Evolutionary conservation across 176 grass and related monocot genomes (phyloP).

Genomic region (Hyparrhenia diplandra): DNA sequence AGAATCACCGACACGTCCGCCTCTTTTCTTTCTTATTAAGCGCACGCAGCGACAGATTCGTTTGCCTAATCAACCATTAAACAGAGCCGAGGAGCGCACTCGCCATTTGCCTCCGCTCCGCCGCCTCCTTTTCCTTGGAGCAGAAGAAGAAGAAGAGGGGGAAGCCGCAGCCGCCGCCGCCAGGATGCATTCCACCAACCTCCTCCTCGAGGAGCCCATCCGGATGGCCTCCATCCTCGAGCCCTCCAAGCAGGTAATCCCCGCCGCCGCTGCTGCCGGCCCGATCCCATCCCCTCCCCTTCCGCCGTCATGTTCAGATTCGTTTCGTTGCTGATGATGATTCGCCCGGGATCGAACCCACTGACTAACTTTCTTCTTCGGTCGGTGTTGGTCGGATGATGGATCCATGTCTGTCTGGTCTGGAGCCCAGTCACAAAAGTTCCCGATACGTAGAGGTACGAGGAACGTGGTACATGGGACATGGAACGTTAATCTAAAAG

Average conservation of each 20-base stretch:
- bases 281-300: background rate
- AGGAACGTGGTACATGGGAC: too few species aligned
- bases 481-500: too few species aligned
- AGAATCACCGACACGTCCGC: background rate
- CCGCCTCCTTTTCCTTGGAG: slow-evolving; percentile 16
- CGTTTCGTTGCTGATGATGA: background rate
- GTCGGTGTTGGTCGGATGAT: too few species aligned
- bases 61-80: background rate
- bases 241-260: slow-evolving; percentile 81
- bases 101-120: background rate
- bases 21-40: background rate
- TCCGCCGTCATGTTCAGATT: background rate
- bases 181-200: slow-evolving; percentile 87
- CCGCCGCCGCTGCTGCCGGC: background rate
- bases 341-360: slow-evolving; percentile 1
- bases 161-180: too few species aligned
- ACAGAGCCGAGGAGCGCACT: background rate
- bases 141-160: background rate
- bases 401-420: too few species aligned
- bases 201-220: slow-evolving; percentile 97
- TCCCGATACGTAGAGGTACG: too few species aligned
- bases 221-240: slow-evolving; percentile 98
- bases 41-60: background rate
- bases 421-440: too few species aligned
- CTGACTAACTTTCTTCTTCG: too few species aligned